Percentiles rank a stretch among this genome's conserved stretches.
Conservation (phyloP, 257 asterid species). For the Voacanga thouarsii region DNA sequence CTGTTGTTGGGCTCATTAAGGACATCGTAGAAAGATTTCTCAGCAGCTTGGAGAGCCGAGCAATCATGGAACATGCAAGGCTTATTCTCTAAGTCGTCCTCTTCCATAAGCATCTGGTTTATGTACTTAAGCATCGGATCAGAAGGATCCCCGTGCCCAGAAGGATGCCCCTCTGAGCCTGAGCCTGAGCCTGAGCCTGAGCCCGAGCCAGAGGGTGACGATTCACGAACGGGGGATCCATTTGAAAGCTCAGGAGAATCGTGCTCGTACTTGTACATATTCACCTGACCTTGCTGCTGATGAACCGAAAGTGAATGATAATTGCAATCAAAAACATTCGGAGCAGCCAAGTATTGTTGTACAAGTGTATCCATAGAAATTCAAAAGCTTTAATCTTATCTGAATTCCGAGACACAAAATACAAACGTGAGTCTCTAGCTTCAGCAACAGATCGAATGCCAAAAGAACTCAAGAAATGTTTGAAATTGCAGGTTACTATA, state of each 20-base stretch:
- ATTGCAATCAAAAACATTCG: slow-evolving; percentile 3
- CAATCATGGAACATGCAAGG: slow-evolving; percentile 60
- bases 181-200: slow-evolving; percentile 2
- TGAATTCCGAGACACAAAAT: not conserved
- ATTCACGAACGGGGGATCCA: slow-evolving; percentile 5
- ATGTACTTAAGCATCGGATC: slow-evolving; percentile 58
- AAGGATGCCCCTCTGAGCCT: slow-evolving; percentile 4
- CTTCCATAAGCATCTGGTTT: slow-evolving; percentile 66
- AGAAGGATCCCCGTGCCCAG: slow-evolving; percentile 49
- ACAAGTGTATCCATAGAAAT: slow-evolving; percentile 14
- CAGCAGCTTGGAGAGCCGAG: slow-evolving; percentile 69
- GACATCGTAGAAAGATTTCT: slow-evolving; percentile 44
- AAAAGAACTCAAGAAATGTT: not conserved
- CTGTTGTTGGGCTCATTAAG: slow-evolving; percentile 23
- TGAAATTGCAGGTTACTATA: not conserved
- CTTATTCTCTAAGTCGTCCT: slow-evolving; percentile 44
- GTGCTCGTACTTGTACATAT: not conserved
- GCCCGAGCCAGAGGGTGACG: slow-evolving; percentile 1
- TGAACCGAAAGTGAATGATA: not conserved
- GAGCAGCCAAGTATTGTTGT: slow-evolving; percentile 1
- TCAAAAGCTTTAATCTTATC: not conserved
- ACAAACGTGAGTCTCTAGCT: not conserved
- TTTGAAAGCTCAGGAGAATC: slow-evolving; percentile 8
- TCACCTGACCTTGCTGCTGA: not conserved
- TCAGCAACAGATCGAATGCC: not conserved